Conservation (phyloP, 257 asterid genomes). For the Forsythia suspensa region DNA sequence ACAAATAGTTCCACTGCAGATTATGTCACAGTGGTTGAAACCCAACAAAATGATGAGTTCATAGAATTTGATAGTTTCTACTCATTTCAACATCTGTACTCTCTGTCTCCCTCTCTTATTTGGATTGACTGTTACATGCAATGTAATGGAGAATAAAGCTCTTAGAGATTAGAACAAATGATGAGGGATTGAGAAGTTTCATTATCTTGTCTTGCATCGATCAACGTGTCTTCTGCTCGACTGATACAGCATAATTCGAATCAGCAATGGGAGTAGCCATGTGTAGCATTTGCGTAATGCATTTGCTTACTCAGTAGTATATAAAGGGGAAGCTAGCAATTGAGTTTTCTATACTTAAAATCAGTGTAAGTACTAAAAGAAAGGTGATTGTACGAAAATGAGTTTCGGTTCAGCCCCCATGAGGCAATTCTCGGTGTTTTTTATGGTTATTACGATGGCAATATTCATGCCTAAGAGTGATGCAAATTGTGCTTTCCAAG, state of each 20-base stretch:
- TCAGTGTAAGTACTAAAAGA: background rate
- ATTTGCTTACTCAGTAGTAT: background rate
- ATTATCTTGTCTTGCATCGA: background rate
- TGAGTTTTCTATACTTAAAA: background rate
- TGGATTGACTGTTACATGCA: background rate
- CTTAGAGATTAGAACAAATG: background rate
- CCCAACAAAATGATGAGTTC: background rate
- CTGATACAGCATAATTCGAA: background rate
- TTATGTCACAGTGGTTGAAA: background rate
- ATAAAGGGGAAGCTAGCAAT: background rate
- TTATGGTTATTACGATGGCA: constrained; percentile 22
- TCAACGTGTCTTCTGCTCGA: background rate
- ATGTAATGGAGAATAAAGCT: background rate
- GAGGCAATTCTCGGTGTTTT: constrained; percentile 21
- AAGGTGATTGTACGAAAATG: background rate
- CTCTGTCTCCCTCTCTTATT: background rate
- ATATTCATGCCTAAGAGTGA: constrained; percentile 18
- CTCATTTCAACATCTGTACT: background rate
- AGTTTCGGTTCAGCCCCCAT: background rate
- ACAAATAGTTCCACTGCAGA: background rate
- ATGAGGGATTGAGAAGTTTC: background rate
- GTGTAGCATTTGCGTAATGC: background rate
- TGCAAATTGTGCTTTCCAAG: constrained; percentile 55
- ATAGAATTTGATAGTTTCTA: background rate
- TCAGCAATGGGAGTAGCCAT: background rate